phyloP scores from a whole-genome alignment of 2,329 filamentous ascomycete species.

The Huntiella abstrusa region DNA sequence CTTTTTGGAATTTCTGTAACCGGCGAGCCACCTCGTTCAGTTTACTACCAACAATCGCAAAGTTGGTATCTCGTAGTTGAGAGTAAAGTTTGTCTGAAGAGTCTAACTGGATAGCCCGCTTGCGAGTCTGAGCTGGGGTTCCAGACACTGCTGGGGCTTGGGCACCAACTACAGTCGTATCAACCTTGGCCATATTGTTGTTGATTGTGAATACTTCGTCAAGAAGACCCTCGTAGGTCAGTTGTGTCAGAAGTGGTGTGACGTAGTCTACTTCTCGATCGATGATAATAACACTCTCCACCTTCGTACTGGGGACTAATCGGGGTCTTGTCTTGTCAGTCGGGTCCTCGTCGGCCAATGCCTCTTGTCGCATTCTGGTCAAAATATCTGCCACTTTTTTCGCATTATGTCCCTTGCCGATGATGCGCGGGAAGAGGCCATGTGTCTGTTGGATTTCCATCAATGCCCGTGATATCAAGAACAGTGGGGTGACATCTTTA shows the following conservation, averaged over 20 bases:
- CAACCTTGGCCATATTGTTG: slow-evolving; percentile 83
- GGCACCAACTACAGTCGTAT: slow-evolving; percentile 73
- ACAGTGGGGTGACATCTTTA: slow-evolving; percentile 82
- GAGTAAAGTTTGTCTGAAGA: slow-evolving; percentile 76
- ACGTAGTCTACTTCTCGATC: slow-evolving; percentile 91
- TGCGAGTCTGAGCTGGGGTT: slow-evolving; percentile 42
- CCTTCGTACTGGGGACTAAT: slow-evolving; percentile 66
- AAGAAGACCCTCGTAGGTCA: slow-evolving; percentile 91
- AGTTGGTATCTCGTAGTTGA: slow-evolving; percentile 79
- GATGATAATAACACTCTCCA: slow-evolving; percentile 84
- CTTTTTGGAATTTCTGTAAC: slow-evolving; percentile 60
- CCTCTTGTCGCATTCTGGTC: slow-evolving; percentile 77
- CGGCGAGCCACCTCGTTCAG: slow-evolving; percentile 82
- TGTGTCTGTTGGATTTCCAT: slow-evolving; percentile 88
- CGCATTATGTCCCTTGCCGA: slow-evolving; percentile 89
- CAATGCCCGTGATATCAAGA: slow-evolving; percentile 71
- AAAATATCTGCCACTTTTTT: slow-evolving; percentile 75
- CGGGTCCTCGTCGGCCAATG: slow-evolving; percentile 59
- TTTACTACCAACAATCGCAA: slow-evolving; percentile 76
- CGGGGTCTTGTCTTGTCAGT: slow-evolving; percentile 42
- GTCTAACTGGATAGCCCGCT: slow-evolving; percentile 77
- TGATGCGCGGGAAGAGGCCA: slow-evolving; percentile 83
- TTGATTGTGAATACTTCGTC: slow-evolving; percentile 86
- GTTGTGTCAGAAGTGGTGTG: slow-evolving; percentile 76
- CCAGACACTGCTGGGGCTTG: slow-evolving; percentile 36